Percentiles rank a stretch among this genome's conserved stretches.
phyloP scores from a whole-genome alignment of 495 filamentous ascomycete genomes.

The Daldinia concentrica region DNA sequence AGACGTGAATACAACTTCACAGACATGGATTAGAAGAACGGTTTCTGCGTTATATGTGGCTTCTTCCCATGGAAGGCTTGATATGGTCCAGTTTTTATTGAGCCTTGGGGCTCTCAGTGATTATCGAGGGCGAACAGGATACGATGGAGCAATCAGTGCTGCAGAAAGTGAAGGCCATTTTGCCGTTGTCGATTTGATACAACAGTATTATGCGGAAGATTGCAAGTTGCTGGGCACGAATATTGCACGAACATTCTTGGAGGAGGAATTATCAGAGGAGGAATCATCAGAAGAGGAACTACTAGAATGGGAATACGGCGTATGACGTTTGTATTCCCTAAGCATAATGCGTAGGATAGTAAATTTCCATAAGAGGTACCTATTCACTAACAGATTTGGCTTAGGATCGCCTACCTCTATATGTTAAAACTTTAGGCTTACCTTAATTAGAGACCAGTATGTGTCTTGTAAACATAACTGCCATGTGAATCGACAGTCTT shows the following conservation, averaged over 20 bases:
- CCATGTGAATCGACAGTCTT: no score
- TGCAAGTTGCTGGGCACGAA: not conserved
- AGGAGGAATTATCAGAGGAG: not conserved
- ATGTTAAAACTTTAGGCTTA: no score
- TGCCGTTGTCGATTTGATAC: not conserved
- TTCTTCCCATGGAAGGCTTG: not conserved
- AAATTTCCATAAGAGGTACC: no score
- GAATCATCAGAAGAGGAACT: not conserved
- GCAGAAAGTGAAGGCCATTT: not conserved
- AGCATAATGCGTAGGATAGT: no score
- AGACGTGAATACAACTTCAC: not conserved
- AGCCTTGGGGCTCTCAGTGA: not conserved
- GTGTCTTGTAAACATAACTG: no score
- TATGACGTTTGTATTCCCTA: no score
- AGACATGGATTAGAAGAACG: not conserved
- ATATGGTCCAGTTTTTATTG: not conserved
- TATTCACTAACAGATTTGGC: no score
- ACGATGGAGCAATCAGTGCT: not conserved
- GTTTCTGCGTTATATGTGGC: not conserved
- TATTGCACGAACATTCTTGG: not conserved
- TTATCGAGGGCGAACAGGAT: not conserved
- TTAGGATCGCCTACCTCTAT: no score
- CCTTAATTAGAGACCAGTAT: no score
- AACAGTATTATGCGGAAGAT: not conserved
- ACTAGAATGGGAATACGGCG: no score